Base-by-base conservation (phyloP, 371 early-diverging fungal species). In the Coemansia sp. region DNA sequence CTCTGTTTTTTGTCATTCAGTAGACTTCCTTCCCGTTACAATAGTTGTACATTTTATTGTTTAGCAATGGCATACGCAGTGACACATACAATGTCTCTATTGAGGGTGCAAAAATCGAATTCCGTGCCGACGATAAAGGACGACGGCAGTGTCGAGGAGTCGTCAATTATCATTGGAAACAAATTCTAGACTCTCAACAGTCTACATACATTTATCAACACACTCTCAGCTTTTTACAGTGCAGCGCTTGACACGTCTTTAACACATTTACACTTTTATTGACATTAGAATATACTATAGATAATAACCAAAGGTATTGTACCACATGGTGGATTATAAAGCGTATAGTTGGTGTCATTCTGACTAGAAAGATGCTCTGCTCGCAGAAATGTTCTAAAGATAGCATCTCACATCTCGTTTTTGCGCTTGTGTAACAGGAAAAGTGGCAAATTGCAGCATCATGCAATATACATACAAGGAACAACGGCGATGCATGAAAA, bases 101-200 rank as follows among this genome's bases (percentile, higher is more conserved):
- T 54, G 55, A 21, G 30, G 55, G 7, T 28, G 0, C 30, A 28
- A 8, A 23, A 54, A 3, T 54, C 30, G 5, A n/a, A 9, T 12
- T 47, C 26, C 16, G 61, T 66, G 39, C 62, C 42, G 14, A 33
- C 62, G 28, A 42, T 66, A 30, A 64, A 39, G 44, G 60, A 66
- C 20, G 61, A 66, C 52, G 61, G 61, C 18, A 48, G 62, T 7
- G 20, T 66, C 11, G 66, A 59, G 20, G 61, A 66, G 5, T 37
- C 62, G 18, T 25, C 44, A 21, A 52, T 60, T 37, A 51, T 66
- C 7, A 25, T 20, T 6, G 51, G 47, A 14, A 14, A 47, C 21
- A 40, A 47, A 25, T 6, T 6, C 60, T 60, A 60, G 21, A 25
- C 21, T 54, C 7, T 12, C 25, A 18, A 8, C 55, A 1, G 11